Base-by-base conservation (phyloP, 75 land plant species). In the Azolla pinnata region DNA sequence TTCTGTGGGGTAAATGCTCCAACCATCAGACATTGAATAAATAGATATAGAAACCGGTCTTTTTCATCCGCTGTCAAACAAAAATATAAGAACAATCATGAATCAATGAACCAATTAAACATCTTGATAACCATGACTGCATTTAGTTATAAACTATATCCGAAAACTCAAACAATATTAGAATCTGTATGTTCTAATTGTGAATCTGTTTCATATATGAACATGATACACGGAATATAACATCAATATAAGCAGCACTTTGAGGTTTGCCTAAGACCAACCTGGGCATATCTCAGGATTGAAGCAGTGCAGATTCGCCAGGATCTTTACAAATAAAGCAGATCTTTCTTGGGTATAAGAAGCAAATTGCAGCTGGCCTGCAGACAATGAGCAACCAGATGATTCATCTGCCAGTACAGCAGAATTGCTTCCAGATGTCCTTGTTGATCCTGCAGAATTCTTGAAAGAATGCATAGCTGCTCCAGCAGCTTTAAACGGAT, bases 291-390 rank as follows among this genome's bases (percentile, higher is more conserved):
- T 74, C 30, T 77, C 76, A 23, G 96, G 87, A 65, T 82, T 81
- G 82, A 78, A 92, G 73, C 88, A 84, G 31, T 85, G 89, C 19
- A 92, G 73, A 70, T 92, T 92, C 33, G 98, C 98, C 55, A 92
- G 72, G 33, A 88, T 68, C 80, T 92, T 92, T 55, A 92, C 89
- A 73, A 92, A 62, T 33, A 80, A 83, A 38, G 98, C 67, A 69
- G 98, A 81, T 59, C 81, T 77, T 54, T 77, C 75, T 63, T 85
- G 90, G 21, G 81, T 79, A 75, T 83, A 78, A 26, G 79, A 55
- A 67, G 68, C 75, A 57, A 70, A 66, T 5, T 74, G 48, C 61
- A 65, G 59, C 31, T 31, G 62, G 42, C 47, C 74, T 4, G 56
- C 62, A 32, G 59, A 61, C 29, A 78, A 59, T 21, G 65, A 55